A percentile compares a stretch with the other conserved stretches of the same genome.
These are phyloP conservation scores for Fragilaria crotonensis DNA, from an alignment of 108 stramenopile species.

Conservation along the genomic window DNA sequence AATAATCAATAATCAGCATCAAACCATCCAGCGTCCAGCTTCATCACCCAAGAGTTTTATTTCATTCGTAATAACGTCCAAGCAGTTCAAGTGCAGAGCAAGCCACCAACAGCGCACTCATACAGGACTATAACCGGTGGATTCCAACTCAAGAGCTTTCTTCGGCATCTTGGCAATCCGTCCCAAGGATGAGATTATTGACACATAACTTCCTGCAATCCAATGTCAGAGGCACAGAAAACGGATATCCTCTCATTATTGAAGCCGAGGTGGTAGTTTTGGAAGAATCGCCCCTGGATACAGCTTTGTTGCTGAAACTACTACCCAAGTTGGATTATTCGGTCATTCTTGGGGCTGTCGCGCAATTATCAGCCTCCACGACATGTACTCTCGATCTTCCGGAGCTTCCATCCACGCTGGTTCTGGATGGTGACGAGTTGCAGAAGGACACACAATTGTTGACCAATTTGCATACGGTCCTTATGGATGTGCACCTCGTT, in stretches of 20 bases:
- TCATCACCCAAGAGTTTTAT: no score
- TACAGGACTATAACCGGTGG: no score
- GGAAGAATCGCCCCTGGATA: slow-evolving; percentile 59
- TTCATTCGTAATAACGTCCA: no score
- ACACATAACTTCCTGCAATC: slow-evolving; percentile 82
- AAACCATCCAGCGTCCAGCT: no score
- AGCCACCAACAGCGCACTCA: no score
- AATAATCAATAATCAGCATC: no score
- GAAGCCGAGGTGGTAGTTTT: slow-evolving; percentile 51
- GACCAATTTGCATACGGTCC: slow-evolving; percentile 48
- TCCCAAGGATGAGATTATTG: slow-evolving; percentile 81
- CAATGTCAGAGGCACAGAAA: slow-evolving; percentile 70
- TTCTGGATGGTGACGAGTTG: slow-evolving; percentile 12
- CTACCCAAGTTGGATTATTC: slow-evolving; percentile 65
- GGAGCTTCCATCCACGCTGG: slow-evolving; percentile 28
- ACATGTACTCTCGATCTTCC: slow-evolving; percentile 11
- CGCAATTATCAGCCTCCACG: slow-evolving; percentile 30
- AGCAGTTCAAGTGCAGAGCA: no score
- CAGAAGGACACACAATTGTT: slow-evolving; percentile 32
- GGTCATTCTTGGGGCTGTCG: slow-evolving; percentile 39
- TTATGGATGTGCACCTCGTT: slow-evolving; percentile 87
- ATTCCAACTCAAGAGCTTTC: no score
- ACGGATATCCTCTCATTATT: slow-evolving; percentile 78
- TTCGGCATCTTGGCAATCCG: no score
- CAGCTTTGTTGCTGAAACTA: slow-evolving; percentile 46